A percentile compares a stretch with the other conserved stretches of the same genome.
phyloP scores from a whole-genome alignment of 2,329 filamentous ascomycete genomes.

The Monosporascus sp. region DNA sequence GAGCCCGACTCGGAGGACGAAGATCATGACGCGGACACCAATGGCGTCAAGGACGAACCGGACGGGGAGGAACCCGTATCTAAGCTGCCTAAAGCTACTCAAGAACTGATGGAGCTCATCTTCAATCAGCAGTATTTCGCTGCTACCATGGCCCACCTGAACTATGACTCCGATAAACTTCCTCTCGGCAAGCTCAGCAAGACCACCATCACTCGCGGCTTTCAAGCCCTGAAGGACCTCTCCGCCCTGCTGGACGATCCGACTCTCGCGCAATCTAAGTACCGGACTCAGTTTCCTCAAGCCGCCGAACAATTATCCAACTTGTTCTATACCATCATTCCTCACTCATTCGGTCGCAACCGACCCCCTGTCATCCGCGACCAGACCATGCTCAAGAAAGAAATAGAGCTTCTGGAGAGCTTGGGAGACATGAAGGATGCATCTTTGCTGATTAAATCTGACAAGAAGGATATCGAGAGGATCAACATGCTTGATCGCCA shows the following conservation, averaged over 20 bases:
- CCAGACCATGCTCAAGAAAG: constrained; percentile 57
- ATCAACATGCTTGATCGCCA: constrained; percentile 66
- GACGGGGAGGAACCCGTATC: constrained; percentile 17
- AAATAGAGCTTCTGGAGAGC: constrained; percentile 75
- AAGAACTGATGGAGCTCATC: constrained; percentile 71
- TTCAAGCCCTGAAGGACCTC: constrained; percentile 70
- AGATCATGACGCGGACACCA: constrained; percentile 13
- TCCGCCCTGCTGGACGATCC: constrained; percentile 58
- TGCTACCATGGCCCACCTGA: constrained; percentile 58
- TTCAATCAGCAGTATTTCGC: constrained; percentile 74
- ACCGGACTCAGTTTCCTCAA: constrained; percentile 28
- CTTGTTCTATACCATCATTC: constrained; percentile 74
- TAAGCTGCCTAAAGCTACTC: constrained; percentile 39
- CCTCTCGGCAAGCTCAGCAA: constrained; percentile 83
- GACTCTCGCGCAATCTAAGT: constrained; percentile 37
- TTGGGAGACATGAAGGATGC: constrained; percentile 83
- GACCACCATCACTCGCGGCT: constrained; percentile 67
- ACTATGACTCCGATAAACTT: constrained; percentile 70
- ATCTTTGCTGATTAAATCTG: constrained; percentile 67
- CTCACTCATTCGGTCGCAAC: constrained; percentile 67
- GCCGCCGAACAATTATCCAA: constrained; percentile 66
- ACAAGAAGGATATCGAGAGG: constrained; percentile 42
- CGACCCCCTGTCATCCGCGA: constrained; percentile 63
- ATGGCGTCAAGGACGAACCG: constrained; percentile 16
- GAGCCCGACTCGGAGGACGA: constrained; percentile 52